These are phyloP conservation scores for Mentha longifolia DNA, from an alignment of 257 asterid species.

Conservation along the genomic window DNA sequence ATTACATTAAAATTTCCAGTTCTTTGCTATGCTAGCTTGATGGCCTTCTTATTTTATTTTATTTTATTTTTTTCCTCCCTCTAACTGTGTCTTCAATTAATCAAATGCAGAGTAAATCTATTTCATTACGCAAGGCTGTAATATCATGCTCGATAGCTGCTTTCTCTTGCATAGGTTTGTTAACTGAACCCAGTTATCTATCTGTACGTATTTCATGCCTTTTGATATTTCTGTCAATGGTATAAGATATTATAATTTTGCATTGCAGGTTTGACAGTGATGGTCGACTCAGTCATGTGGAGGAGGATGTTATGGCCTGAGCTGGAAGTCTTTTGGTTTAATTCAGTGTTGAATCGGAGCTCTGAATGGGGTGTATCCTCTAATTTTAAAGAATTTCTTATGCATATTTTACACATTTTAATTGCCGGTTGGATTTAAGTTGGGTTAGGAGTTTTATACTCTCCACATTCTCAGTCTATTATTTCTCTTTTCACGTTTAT, in stretches of 20 bases:
- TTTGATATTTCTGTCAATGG: constrained; percentile 16
- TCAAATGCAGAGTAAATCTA: constrained; percentile 73
- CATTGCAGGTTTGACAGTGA: constrained; percentile 70
- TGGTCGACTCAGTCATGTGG: constrained; percentile 87
- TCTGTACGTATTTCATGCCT: constrained; percentile 19
- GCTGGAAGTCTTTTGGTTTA: constrained; percentile 95
- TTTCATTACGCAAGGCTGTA: constrained; percentile 78
- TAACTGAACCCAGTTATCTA: constrained; percentile 23
- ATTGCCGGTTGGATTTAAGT: constrained; percentile 4
- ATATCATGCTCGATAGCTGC: constrained; percentile 60
- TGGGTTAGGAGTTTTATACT: constrained; percentile 7
- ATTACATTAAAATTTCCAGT: constrained; percentile 20
- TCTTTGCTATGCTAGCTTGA: neutral
- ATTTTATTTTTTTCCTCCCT: neutral
- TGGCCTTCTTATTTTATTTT: neutral
- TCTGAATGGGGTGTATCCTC: constrained; percentile 99
- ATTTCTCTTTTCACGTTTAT: neutral
- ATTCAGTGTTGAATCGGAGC: constrained; percentile 92
- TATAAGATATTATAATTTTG: constrained; percentile 24
- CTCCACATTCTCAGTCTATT: neutral
- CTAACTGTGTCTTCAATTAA: constrained; percentile 33
- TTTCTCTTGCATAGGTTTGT: constrained; percentile 75
- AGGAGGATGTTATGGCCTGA: constrained; percentile 89
- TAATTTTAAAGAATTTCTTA: constrained; percentile 8
- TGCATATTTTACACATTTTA: constrained; percentile 9